Percentiles rank a stretch among this genome's conserved stretches.
Conservation (phyloP, 2,329 filamentous ascomycete genomes). For the Pyricularia sp. region DNA sequence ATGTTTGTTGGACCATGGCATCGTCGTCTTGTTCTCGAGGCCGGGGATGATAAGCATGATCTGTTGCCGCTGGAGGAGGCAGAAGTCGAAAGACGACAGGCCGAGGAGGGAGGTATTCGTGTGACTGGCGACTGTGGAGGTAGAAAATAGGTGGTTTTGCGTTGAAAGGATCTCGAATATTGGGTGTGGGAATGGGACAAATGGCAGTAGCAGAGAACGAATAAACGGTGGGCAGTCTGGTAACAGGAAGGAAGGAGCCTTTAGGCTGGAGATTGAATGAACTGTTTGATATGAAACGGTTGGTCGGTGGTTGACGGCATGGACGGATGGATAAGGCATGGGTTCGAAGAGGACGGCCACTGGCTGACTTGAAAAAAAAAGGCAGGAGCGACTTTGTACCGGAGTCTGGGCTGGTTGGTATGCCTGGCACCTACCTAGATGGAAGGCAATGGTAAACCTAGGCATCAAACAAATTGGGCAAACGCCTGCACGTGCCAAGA, state of each 20-base stretch:
- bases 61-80: slow-evolving; percentile 16
- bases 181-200: background rate
- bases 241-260: background rate
- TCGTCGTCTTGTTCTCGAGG: slow-evolving; percentile 47
- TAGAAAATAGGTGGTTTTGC: slow-evolving; percentile 1
- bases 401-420: background rate
- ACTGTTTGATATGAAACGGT: background rate
- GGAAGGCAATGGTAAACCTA: background rate
- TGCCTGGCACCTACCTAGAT: too few relatives aligned
- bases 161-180: background rate
- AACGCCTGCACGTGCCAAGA: background rate
- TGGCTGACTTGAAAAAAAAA: background rate
- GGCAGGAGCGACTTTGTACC: background rate
- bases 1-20: slow-evolving; percentile 89
- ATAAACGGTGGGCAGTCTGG: background rate
- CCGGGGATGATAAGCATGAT: background rate
- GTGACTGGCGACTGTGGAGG: slow-evolving; percentile 5
- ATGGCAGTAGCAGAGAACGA: too few relatives aligned
- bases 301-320: background rate
- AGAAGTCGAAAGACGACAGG: slow-evolving; percentile 9
- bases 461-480: background rate
- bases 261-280: background rate
- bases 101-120: slow-evolving; percentile 9
- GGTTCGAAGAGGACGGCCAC: background rate
- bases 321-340: background rate